Evolutionary conservation across 176 grass and related monocot species (phyloP), one percentile per base, ranked within the genome.

Genomic region (Zea luxurians): DNA sequence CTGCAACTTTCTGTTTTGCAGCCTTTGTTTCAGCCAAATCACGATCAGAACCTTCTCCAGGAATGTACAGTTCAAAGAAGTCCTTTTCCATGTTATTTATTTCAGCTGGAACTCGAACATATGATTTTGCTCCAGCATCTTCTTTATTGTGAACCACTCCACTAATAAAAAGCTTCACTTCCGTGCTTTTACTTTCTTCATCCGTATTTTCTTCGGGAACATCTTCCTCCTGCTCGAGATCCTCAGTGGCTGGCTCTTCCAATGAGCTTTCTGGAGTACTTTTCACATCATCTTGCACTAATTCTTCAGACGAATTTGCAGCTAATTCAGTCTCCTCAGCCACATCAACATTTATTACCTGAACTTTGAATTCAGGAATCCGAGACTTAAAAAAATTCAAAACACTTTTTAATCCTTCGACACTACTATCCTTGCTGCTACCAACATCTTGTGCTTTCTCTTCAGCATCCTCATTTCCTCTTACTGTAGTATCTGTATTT

Each of bases 71-170:
- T 79, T 88, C 83, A 45, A 97, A 97, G 18, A 85, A 97, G 60
- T 94, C 89, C 16, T 90, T 97, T 36, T 90, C 87, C 46, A 97
- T 73, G 66, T 74, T 81, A 78, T 82, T 92, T 52, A 97, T 88
- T 91, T 97, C 89, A 65, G 94, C 94, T 37, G 94, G 91, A 66
- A 93, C 83, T 53, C 91, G 82, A 66, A 77, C 71, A 70, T 83
- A 90, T 34, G 85, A 85, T 79, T 93, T 90, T 68, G 66, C 78
- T 70, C 83, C 84, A 67, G 50, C 16, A 60, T 97, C 91, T 37
- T 92, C 91, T 81, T 89, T 94, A 66, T 94, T 94, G 60, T 97
- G 91, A 86, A 97, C 75, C 41, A 97, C 89, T 77, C 94, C 89
- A 62, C 94, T 93, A 41, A 97, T 81, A 67, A 88, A 97, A 78